Conservation (phyloP, 2,329 filamentous ascomycete species). For the Sporothrix mexicana region DNA sequence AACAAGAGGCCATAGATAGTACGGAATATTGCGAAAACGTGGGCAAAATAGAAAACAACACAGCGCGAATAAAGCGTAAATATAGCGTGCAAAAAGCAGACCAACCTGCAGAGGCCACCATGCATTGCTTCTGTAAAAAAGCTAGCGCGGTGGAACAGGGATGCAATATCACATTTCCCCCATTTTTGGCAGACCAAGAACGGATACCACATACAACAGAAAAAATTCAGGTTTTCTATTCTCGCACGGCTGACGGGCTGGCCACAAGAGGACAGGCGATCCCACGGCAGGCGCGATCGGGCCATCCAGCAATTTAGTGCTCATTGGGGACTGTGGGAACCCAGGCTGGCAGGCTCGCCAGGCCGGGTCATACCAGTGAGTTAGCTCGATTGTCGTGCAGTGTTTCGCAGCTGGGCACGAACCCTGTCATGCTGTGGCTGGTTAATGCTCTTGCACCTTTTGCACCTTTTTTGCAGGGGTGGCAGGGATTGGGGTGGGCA, state of each 20-base stretch:
- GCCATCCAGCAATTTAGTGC: constrained; percentile 2
- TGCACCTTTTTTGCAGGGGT: constrained; percentile 12
- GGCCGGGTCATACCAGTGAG: constrained; percentile 1
- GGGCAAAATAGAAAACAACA: background rate
- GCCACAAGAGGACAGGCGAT: constrained; percentile 16
- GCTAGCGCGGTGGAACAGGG: constrained; percentile 19
- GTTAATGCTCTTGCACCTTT: constrained; percentile 1
- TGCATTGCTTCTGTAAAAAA: background rate
- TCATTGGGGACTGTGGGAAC: background rate
- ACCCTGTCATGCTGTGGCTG: constrained; percentile 31
- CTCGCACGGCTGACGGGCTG: background rate
- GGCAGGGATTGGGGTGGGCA: constrained; percentile 16
- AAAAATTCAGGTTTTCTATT: constrained; percentile 16
- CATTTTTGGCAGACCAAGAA: background rate
- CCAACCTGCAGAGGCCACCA: background rate
- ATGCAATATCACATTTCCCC: constrained; percentile 17
- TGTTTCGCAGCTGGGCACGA: constrained; percentile 17
- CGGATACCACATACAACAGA: constrained; percentile 18
- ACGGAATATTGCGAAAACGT: too few relatives aligned
- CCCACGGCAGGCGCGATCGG: constrained; percentile 22
- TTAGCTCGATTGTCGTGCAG: constrained; percentile 15
- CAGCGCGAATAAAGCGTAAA: background rate
- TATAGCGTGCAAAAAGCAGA: background rate
- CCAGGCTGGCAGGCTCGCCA: too few relatives aligned
- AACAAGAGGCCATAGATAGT: background rate